phyloP scores from a whole-genome alignment of 164 flowering plant genomes.

The Aristolochia californica region DNA sequence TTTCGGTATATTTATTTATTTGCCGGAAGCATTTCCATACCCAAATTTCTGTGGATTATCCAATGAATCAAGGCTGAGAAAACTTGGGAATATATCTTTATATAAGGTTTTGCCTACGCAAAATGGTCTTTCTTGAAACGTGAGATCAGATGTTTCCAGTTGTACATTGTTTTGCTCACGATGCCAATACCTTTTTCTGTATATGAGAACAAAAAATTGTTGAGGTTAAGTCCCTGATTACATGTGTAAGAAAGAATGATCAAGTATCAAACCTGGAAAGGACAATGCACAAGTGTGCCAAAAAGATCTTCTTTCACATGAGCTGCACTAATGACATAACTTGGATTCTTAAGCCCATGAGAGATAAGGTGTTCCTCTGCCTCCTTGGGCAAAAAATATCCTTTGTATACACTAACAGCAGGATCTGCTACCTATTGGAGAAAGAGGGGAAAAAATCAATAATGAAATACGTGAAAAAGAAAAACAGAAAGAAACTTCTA shows the following conservation, averaged over 20 bases:
- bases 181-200: no score
- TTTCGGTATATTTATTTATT: no score
- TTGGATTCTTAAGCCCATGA: constrained; percentile 64
- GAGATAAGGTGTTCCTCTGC: constrained; percentile 55
- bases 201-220: neutral
- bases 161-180: no score
- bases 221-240: neutral
- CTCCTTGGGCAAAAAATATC: constrained; percentile 49
- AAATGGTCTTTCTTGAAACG: no score
- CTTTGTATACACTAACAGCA: constrained; percentile 78
- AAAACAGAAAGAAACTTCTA: neutral
- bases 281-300: constrained; percentile 56
- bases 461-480: neutral
- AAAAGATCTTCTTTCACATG: constrained; percentile 61
- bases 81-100: no score
- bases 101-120: no score
- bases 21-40: no score
- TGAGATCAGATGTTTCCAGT: no score
- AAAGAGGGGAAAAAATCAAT: constrained; percentile 1
- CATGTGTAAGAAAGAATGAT: neutral
- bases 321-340: constrained; percentile 52
- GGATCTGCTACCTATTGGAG: constrained; percentile 60
- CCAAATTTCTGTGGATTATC: no score
- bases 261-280: constrained; percentile 42
- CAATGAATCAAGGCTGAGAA: no score